Conservation (phyloP, 2,329 filamentous ascomycete genomes). For the Trichophyton schoenleinii region DNA sequence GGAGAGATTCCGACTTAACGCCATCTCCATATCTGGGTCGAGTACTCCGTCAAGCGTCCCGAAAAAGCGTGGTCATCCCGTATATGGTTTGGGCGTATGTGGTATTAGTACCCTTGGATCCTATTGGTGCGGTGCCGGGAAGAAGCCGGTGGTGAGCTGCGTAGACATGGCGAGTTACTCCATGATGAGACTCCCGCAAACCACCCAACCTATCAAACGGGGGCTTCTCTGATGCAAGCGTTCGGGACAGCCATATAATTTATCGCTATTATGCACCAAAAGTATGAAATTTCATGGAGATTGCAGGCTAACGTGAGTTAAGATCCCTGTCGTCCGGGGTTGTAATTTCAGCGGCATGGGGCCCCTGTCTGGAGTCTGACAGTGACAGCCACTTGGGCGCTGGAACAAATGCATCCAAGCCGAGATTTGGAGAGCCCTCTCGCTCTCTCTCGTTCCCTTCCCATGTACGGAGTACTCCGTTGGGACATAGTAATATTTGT, state of each 20-base stretch:
- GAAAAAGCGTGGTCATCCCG: neutral
- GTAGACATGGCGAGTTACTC: neutral
- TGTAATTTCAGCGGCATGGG: slow-evolving; percentile 9
- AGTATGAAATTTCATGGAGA: neutral
- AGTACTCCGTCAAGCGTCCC: neutral
- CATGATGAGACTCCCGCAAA: too few species aligned
- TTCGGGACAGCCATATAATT: neutral
- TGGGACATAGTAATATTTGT: too few species aligned
- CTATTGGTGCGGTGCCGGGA: neutral
- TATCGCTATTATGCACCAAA: neutral
- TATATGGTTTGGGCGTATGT: neutral
- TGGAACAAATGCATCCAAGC: neutral
- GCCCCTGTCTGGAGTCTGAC: neutral
- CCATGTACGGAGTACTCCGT: too few species aligned
- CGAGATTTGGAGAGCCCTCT: neutral
- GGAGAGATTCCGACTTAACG: neutral
- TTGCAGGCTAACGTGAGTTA: neutral
- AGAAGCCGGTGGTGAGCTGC: neutral
- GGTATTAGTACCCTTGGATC: slow-evolving; percentile 1
- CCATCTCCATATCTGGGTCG: slow-evolving; percentile 1
- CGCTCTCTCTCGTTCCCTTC: too few species aligned
- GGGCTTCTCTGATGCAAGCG: neutral
- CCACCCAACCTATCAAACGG: neutral
- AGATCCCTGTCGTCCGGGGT: slow-evolving; percentile 15
- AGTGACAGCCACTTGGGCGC: neutral